A percentile compares a stretch with the other conserved stretches of the same genome.
Evolutionary conservation across 257 asterid species (phyloP).

Genomic region (Agastache rugosa): DNA sequence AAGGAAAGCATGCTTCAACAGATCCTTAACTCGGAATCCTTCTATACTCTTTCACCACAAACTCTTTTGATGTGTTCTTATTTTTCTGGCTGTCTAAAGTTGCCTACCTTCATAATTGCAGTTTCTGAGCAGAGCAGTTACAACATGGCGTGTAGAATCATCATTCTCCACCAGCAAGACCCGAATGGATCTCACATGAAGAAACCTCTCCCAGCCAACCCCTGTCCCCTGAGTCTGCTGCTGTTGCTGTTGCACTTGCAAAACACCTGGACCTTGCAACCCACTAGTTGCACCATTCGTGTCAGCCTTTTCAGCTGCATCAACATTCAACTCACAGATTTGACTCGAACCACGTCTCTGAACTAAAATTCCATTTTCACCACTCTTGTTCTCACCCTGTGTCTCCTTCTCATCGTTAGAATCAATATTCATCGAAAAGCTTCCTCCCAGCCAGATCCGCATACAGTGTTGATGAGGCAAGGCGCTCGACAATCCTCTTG

Average conservation of each 20-base stretch:
- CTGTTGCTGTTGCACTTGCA: conserved; percentile 55
- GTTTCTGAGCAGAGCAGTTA: conserved; percentile 86
- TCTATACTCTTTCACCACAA: conserved; percentile 22
- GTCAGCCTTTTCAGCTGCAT: conserved; percentile 31
- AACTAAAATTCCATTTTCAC: conserved; percentile 43
- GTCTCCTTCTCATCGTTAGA: conserved; percentile 53
- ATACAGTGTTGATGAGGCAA: conserved; percentile 49
- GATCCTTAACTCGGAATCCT: conserved; percentile 7
- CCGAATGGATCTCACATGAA: conserved; percentile 78
- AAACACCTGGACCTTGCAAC: conserved; percentile 40
- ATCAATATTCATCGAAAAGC: conserved; percentile 60
- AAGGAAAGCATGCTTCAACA: conserved; percentile 27
- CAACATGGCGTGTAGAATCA: conserved; percentile 83
- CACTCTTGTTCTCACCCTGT: conserved; percentile 50
- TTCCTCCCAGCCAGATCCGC: conserved; percentile 60
- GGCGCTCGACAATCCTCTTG: conserved; percentile 30
- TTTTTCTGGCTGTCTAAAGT: conserved; percentile 19
- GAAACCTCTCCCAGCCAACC: conserved; percentile 83
- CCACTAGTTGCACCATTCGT: conserved; percentile 41
- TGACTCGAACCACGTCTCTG: conserved; percentile 32
- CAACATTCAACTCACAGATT: conserved; percentile 41
- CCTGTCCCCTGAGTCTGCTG: conserved; percentile 55
- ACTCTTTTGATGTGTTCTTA: not conserved
- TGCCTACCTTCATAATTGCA: conserved; percentile 85
- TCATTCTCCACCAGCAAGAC: conserved; percentile 91